Conservation (phyloP, 2,329 filamentous ascomycete genomes). For the Cryphonectria naterciae region DNA sequence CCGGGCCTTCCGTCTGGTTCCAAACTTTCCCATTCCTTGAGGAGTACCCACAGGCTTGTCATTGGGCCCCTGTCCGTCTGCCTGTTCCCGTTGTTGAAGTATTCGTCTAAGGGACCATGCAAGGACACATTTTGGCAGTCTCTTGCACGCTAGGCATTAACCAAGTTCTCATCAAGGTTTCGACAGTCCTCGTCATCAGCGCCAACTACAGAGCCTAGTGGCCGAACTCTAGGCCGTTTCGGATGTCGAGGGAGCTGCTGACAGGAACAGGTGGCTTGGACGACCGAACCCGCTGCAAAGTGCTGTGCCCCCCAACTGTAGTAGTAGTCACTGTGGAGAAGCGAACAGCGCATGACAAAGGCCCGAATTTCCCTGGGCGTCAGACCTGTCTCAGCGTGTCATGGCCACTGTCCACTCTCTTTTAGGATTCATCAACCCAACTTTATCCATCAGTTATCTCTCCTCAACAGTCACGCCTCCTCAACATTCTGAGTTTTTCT, state of each 20-base stretch:
- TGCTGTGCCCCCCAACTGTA: constrained; percentile 8
- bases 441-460: neutral
- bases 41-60: neutral
- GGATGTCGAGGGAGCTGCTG: neutral
- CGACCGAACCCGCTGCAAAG: neutral
- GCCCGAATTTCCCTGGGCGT: neutral
- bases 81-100: neutral
- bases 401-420: neutral
- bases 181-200: neutral
- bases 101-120: neutral
- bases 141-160: neutral
- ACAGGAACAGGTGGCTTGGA: constrained; percentile 7
- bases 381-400: neutral
- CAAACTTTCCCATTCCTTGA: neutral
- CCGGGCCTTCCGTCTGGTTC: constrained; percentile 6
- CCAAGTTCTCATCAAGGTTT: neutral
- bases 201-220: neutral
- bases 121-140: neutral
- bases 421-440: neutral
- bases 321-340: constrained; percentile 22
- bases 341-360: constrained; percentile 20
- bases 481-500: neutral
- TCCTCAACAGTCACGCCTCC: neutral
- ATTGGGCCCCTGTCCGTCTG: neutral
- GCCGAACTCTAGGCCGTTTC: neutral